Evolutionary conservation across 441 rosid species (phyloP).

Genomic region (Manihot esculenta): DNA sequence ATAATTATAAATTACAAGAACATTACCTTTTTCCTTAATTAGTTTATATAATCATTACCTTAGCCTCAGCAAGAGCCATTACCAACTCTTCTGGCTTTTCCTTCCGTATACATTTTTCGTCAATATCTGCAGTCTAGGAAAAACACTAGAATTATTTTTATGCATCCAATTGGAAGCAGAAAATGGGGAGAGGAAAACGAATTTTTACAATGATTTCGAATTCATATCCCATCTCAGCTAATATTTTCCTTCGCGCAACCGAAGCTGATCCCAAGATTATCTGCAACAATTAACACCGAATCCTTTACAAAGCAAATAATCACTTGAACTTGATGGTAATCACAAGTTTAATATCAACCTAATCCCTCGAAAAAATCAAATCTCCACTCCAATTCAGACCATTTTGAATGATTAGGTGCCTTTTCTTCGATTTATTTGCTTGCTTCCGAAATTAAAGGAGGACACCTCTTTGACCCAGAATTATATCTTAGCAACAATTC

Average conservation of each 20-base stretch:
- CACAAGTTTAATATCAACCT: background rate
- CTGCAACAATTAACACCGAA: slow-evolving; percentile 37
- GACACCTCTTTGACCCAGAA: background rate
- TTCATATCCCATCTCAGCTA: slow-evolving; percentile 85
- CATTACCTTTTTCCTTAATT: background rate
- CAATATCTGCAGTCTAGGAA: slow-evolving; percentile 83
- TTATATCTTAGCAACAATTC: background rate
- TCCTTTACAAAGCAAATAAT: background rate
- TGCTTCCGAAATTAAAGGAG: background rate
- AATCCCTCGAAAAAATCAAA: background rate
- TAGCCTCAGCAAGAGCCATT: slow-evolving; percentile 86
- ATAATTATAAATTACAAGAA: background rate
- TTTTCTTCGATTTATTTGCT: background rate
- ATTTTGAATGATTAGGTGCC: background rate
- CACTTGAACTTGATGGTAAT: background rate
- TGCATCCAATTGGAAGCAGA: background rate
- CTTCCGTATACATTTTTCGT: slow-evolving; percentile 75
- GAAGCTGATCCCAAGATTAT: slow-evolving; percentile 88
- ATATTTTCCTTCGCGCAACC: slow-evolving; percentile 55
- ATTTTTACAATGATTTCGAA: slow-evolving; percentile 62
- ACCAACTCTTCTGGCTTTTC: slow-evolving; percentile 91
- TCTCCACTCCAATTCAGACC: background rate
- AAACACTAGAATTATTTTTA: background rate
- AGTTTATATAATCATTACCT: slow-evolving; percentile 37
- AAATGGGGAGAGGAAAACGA: background rate